These are phyloP conservation scores for Neovahlkampfia damariscottae DNA, from an alignment of 78 protist genomes.

Conservation along the genomic window DNA sequence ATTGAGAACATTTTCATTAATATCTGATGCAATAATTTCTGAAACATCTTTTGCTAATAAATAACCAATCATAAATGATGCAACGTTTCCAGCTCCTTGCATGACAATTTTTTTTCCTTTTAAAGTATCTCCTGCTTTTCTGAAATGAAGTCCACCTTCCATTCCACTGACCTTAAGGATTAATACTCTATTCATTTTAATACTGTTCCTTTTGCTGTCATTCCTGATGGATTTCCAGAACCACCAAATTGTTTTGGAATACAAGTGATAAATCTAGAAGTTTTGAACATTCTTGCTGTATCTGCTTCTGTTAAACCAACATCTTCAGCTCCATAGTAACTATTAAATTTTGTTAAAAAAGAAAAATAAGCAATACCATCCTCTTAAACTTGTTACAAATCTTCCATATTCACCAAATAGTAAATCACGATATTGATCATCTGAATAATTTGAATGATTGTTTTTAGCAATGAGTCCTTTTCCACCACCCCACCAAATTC, in stretches of 20 bases:
- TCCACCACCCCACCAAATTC: slow-evolving; percentile 31
- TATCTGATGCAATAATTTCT: no score
- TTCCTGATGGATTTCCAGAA: slow-evolving; percentile 6
- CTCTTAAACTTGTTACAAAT: neutral
- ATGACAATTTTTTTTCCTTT: neutral
- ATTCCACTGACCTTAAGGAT: neutral
- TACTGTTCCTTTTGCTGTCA: slow-evolving; percentile 19
- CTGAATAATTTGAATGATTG: neutral
- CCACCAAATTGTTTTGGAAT: slow-evolving; percentile 6
- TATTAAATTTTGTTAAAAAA: neutral
- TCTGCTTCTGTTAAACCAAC: neutral
- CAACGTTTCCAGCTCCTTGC: slow-evolving; percentile 17
- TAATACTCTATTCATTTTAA: no score
- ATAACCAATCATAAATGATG: neutral
- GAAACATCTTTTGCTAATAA: no score
- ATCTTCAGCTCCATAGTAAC: neutral
- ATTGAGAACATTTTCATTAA: no score
- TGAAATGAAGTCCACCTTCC: slow-evolving; percentile 21
- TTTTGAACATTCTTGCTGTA: neutral
- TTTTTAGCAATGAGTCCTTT: slow-evolving; percentile 1
- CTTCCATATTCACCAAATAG: neutral
- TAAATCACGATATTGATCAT: neutral
- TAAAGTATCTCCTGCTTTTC: slow-evolving; percentile 2
- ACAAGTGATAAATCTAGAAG: slow-evolving; percentile 11
- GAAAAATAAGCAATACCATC: neutral